Base-by-base conservation (phyloP, 2,329 filamentous ascomycete species). In the Aspergillus proliferans region DNA sequence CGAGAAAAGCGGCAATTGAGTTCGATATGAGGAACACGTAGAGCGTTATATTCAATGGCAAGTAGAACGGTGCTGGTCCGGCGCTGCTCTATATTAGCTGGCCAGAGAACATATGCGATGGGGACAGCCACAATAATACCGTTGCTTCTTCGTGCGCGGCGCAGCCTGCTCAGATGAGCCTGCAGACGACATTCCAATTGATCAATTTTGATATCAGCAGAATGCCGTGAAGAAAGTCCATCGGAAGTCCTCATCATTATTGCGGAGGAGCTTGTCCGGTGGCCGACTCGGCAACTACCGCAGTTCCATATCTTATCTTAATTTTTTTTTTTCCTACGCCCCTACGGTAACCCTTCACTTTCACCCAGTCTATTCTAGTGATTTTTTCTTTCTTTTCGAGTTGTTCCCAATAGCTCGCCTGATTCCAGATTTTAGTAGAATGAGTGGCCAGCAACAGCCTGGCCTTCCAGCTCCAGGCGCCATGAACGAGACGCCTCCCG, bases 21-120 rank as follows among this genome's bases (percentile, higher is more conserved):
- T 89, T 89, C 56, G 86, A 84, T 26, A 76, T 74, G 42, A 94
- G 74, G 67, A 94, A 93, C 54, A 88, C 70, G 64, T 87, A 93
- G 67, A 96, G 94, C 10, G 86, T 86, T 43, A 82, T 78, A 57
- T 88, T 86, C 48, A 88, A 81, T 58, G 86, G 78, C 52, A 93
- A 76, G 53, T 78, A 78, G 65, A 84, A 87, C 46, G 77, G 75
- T 9, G 66, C 48, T 22, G 67, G 65, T 22, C 38, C 38, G 19
- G 38, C 18, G 38, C 38, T 40, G 38, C 3, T 47, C 46, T 48
- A 50, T 42, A 50, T 65, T 44, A 60, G 60, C 48, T 47, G 51
- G 51, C 46, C 39, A 33, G 3, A 36, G 18, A 12, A 40, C 38
- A 18, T 3, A 18, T 19, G 34, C 10, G 9, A 18, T 38, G 3